Evolutionary conservation across 169 alveolate genomes (phyloP).

Genomic region (Cardiosporidium cionae): DNA sequence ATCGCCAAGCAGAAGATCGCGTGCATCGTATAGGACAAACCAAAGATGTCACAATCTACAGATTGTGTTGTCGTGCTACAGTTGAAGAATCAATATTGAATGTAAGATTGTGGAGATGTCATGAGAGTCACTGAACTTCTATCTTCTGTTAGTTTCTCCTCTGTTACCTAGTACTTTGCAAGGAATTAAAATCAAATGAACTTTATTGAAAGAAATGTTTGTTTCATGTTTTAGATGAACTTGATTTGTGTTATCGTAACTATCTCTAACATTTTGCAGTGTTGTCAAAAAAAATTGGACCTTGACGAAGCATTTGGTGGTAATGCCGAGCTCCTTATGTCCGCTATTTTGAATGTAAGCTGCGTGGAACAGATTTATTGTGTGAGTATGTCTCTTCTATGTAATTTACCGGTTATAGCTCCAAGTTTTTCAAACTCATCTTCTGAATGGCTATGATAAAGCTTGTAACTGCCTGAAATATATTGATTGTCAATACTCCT

Average conservation of each 20-base stretch:
- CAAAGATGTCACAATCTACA: conserved; percentile 77
- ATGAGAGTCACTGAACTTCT: background rate
- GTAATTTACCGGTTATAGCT: background rate
- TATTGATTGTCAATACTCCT: background rate
- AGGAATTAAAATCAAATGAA: background rate
- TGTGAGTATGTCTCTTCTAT: background rate
- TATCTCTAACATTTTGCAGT: conserved; percentile 24
- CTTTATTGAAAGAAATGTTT: background rate
- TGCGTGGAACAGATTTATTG: too few species aligned
- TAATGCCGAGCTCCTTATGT: conserved; percentile 49
- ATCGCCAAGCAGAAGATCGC: conserved; percentile 88
- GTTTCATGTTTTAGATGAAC: background rate
- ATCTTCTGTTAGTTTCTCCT: background rate
- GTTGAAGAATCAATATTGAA: conserved; percentile 77
- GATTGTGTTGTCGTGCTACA: conserved; percentile 74
- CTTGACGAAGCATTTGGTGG: conserved; percentile 73
- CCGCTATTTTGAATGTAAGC: conserved; percentile 48
- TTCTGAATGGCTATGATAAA: background rate
- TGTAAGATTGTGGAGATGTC: conserved; percentile 16
- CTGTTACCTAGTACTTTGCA: background rate
- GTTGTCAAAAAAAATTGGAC: conserved; percentile 63
- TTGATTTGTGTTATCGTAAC: background rate
- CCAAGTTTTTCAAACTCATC: background rate
- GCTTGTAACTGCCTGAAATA: background rate
- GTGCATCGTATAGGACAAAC: conserved; percentile 87